Evolutionary conservation across 306 rosid species (phyloP), one percentile per base, ranked within the genome.

Genomic region (Aeschynomene evenia): DNA sequence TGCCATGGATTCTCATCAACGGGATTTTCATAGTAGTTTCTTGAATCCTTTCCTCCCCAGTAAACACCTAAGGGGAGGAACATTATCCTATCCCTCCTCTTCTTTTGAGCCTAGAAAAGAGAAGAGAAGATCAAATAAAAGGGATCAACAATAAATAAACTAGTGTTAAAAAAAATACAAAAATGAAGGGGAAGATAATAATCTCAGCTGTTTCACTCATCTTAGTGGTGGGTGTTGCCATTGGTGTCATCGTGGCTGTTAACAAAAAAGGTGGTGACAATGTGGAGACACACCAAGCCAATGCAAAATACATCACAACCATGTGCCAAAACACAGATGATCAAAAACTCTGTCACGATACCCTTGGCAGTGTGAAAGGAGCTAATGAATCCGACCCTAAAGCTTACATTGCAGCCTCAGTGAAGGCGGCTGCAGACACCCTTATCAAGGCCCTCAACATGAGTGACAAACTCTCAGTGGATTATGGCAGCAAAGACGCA

Each of bases 201-300:
- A 23, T 84, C 0, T 82, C 94, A 0, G 81, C 34, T 5, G 58
- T 89, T 39, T 87, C 90, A 51, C 54, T 92, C 28, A 80, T 92
- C 31, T 84, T 92, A 0, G 82, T 89, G 1, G 91, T 89, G 0
- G 96, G 96, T 2, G 92, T 86, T 5, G 90, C 72, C 3, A 26
- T 86, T 0, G 93, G 89, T 0, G 76, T 84, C 2, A 81, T 82
- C 0, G 85, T 86, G 0, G 34, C 78, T 0, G 81, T 87, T 20
- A 42, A 59, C 45, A 77, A 19, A 8, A 77, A 63, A 13, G 15
- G 2, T 3, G 60, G 1, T 0, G 73, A 58, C 1, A 4, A 78
- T 8, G 4, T 23, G 2, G 1, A 42, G 61, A n/a, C n/a, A n/a
- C n/a, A n/a, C n/a, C 6, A 75, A 1, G 3, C 82, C 2, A 73